phyloP scores from a whole-genome alignment of 768 basidiomycete genomes.

The Mycena chlorophos region DNA sequence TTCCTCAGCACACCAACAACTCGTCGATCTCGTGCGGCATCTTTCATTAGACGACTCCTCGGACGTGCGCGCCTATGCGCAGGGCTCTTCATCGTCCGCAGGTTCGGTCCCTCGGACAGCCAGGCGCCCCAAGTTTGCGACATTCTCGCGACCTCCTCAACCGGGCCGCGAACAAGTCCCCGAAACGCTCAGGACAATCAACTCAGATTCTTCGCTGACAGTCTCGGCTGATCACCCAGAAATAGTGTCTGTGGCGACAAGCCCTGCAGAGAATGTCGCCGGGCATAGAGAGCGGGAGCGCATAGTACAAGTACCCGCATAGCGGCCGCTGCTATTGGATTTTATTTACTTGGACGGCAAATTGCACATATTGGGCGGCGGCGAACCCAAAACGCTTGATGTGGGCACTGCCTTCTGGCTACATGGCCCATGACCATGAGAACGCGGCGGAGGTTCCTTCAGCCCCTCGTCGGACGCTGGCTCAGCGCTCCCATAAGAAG shows the following conservation, averaged over 20 bases:
- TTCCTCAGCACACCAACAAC: constrained; percentile 28
- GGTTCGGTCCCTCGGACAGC: neutral
- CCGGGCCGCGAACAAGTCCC: neutral
- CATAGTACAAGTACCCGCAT: constrained; percentile 12
- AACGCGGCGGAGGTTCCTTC: too few species aligned
- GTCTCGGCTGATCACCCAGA: constrained; percentile 6
- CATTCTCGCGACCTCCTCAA: constrained; percentile 37
- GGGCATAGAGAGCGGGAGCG: too few species aligned
- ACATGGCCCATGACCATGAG: too few species aligned
- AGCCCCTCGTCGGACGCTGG: too few species aligned
- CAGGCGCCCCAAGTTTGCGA: constrained; percentile 30
- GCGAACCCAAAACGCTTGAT: too few species aligned
- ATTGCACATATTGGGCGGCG: too few species aligned
- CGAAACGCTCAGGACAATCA: constrained; percentile 28
- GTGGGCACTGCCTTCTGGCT: too few species aligned
- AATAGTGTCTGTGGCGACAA: constrained; percentile 23
- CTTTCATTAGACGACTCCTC: constrained; percentile 57
- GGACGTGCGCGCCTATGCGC: constrained; percentile 64
- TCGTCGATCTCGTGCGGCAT: constrained; percentile 40
- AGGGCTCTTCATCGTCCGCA: constrained; percentile 24
- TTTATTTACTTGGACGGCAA: too few species aligned
- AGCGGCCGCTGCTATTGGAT: too few species aligned
- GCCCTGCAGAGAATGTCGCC: neutral
- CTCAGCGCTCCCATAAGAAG: constrained; percentile 10
- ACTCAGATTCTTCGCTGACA: constrained; percentile 10